A percentile compares a stretch with the other conserved stretches of the same genome.
Evolutionary conservation across 768 basidiomycete genomes (phyloP).

Genomic region (Collybia mongolica): DNA sequence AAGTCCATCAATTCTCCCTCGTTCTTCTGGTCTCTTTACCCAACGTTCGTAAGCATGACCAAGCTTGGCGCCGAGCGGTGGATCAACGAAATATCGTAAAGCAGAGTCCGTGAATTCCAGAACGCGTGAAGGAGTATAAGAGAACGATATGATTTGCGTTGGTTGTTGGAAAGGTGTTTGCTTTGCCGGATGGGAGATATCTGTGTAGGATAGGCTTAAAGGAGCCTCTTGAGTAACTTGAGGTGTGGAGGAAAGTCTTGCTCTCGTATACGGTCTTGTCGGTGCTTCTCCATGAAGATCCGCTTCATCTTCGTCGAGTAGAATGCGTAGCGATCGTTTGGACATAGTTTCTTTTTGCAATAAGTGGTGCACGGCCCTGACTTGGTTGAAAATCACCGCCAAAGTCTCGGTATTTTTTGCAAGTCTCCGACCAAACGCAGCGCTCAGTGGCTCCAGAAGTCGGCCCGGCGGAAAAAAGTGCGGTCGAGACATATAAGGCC

Average conservation of each 20-base stretch:
- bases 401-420: too few species aligned
- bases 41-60: conserved; percentile 73
- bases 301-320: neutral
- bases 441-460: too few species aligned
- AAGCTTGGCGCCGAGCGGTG: conserved; percentile 66
- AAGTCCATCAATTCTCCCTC: conserved; percentile 66
- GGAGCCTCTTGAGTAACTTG: too few species aligned
- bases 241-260: too few species aligned
- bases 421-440: too few species aligned
- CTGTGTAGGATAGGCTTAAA: conserved; percentile 11
- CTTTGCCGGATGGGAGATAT: conserved; percentile 10
- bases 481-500: too few species aligned
- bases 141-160: conserved; percentile 66
- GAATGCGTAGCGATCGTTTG: too few species aligned
- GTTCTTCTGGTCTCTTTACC: conserved; percentile 62
- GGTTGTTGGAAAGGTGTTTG: conserved; percentile 66
- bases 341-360: too few species aligned
- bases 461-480: too few species aligned
- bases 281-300: conserved; percentile 9
- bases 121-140: conserved; percentile 55
- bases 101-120: conserved; percentile 70
- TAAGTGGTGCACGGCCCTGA: too few species aligned
- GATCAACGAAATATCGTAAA: conserved; percentile 67
- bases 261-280: neutral
- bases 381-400: too few species aligned